Conservation (phyloP, 148 eudicot genomes). For the Simmondsia chinensis region DNA sequence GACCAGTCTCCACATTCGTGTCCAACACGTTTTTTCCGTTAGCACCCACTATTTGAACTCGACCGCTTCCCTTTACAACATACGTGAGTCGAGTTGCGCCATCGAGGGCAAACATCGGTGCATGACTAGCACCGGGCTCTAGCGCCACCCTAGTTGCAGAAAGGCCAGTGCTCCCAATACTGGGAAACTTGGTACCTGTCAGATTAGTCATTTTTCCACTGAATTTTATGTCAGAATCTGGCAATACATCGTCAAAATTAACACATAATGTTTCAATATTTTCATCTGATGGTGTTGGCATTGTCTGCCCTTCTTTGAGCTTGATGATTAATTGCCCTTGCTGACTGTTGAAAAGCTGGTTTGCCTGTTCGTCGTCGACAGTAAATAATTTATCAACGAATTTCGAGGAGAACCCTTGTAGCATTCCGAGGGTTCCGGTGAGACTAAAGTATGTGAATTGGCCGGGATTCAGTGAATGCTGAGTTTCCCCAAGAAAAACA, state of each 20-base stretch:
- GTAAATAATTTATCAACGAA: slow-evolving; percentile 15
- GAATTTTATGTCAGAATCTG: background rate
- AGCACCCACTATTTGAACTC: slow-evolving; percentile 24
- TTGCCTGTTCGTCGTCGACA: slow-evolving; percentile 12
- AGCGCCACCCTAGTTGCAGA: slow-evolving; percentile 16
- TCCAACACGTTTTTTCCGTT: slow-evolving; percentile 20
- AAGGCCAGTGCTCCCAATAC: slow-evolving; percentile 15
- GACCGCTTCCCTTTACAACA: slow-evolving; percentile 34
- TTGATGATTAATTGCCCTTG: slow-evolving; percentile 9
- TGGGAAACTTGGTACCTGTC: background rate
- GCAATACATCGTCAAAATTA: background rate
- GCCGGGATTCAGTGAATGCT: slow-evolving; percentile 11
- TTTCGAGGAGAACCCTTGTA: slow-evolving; percentile 20
- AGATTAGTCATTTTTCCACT: slow-evolving; percentile 6
- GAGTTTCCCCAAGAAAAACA: slow-evolving; percentile 36
- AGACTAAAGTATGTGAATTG: slow-evolving; percentile 21
- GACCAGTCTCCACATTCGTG: slow-evolving; percentile 14
- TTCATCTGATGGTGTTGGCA: slow-evolving; percentile 7
- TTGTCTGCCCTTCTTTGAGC: slow-evolving; percentile 3
- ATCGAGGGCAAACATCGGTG: slow-evolving; percentile 18
- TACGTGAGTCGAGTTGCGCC: slow-evolving; percentile 20
- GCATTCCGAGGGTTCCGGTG: slow-evolving; percentile 22
- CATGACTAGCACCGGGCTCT: slow-evolving; percentile 13
- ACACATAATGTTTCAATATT: background rate
- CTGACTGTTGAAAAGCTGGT: slow-evolving; percentile 15